Percentiles rank a stretch among this genome's conserved stretches.
Evolutionary conservation across 83 land plant genomes (phyloP).

Genomic region (Thuja plicata): DNA sequence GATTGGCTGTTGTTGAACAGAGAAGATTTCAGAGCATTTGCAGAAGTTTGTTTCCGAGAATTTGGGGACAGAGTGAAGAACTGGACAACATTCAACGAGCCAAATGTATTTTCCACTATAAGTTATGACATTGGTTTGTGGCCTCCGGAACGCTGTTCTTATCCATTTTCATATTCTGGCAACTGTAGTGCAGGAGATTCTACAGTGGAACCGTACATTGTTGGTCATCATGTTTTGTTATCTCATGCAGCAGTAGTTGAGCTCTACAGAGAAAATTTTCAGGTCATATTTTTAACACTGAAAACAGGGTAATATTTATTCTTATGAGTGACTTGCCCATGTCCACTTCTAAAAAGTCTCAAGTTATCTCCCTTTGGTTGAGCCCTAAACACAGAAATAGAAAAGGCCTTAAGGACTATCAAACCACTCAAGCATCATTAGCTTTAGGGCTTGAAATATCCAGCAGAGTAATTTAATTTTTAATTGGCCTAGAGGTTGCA

Average conservation of each 20-base stretch:
- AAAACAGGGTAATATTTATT: too few species aligned
- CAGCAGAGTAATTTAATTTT: background rate
- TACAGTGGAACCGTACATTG: slow-evolving; percentile 58
- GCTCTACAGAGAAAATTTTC: slow-evolving; percentile 54
- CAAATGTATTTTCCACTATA: slow-evolving; percentile 23
- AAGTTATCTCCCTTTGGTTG: background rate
- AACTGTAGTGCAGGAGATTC: slow-evolving; percentile 52
- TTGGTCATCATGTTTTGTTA: slow-evolving; percentile 45
- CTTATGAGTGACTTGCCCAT: too few species aligned
- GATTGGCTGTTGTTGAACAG: slow-evolving; percentile 21
- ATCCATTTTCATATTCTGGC: slow-evolving; percentile 5
- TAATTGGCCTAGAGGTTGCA: background rate
- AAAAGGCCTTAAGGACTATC: background rate
- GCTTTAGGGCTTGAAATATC: background rate
- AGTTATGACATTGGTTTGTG: slow-evolving; percentile 31
- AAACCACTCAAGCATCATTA: background rate
- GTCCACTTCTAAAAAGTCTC: too few species aligned
- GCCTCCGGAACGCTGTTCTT: slow-evolving; percentile 57
- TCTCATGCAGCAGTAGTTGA: slow-evolving; percentile 62
- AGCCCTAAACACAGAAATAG: background rate
- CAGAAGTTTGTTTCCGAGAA: slow-evolving; percentile 50
- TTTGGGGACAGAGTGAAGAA: slow-evolving; percentile 73
- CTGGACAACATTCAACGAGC: slow-evolving; percentile 72
- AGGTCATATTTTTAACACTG: slow-evolving; percentile 26
- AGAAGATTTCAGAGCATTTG: slow-evolving; percentile 44